Base-by-base conservation (phyloP, 179 eudicot genomes). In the Corrigiola litoralis region DNA sequence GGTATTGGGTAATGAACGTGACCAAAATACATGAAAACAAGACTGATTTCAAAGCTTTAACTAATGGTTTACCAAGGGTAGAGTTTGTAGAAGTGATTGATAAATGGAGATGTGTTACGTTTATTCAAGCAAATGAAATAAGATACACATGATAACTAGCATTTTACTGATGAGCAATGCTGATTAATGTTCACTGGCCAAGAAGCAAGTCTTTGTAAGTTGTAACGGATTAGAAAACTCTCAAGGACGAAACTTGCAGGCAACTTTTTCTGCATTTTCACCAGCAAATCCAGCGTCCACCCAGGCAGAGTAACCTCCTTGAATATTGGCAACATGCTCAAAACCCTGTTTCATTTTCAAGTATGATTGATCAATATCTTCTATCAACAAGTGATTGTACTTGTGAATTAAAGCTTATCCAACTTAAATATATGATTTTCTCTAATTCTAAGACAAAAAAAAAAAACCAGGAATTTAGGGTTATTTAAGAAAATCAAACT, bases 261-360 rank as follows among this genome's bases (percentile, higher is more conserved):
- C 76, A n/a, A 54, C 12, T 34, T 71, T 79, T 24, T 58, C 57
- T 5, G 79, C 73, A 61, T 75, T 72, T 6, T 71, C 77, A 46
- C 74, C 82, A 10, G 82, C 79, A 58, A 74, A 75, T 32, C 82
- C 82, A 14, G 79, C 82, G n/a, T 78, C 83, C 14, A 76, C 68
- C 85, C 84, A 84, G 3, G 88, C 85, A 2, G 81, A 67, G 66
- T 81, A 84, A 23, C 88, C 88, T 12, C 88, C 88, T 73, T 67
- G 80, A 49, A 84, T 63, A 67, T 81, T 84, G 4, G 75, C 76
- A 41, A 76, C 85, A 74, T 74, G 14, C 78, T 69, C 75, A 57
- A 55, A 84, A 2, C 88, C 88, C 88, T 84, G 61, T 37, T 34
- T 51, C 67, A 68, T 53, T 0, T 12, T 6, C n/a, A 23, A 7